Conservation (phyloP, 805 yeast genomes). For the Spathaspora gorwiae region DNA sequence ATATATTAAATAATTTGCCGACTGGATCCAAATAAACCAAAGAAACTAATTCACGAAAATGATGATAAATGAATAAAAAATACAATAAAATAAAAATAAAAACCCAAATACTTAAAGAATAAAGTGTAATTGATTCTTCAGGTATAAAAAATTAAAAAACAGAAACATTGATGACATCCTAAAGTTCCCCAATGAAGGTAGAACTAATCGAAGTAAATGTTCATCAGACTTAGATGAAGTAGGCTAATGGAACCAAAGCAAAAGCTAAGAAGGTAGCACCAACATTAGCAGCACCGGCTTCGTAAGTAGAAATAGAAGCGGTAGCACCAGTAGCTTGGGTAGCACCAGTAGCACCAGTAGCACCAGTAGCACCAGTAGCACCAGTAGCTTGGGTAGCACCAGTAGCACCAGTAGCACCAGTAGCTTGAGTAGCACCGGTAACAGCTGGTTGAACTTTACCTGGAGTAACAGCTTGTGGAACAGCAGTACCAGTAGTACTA, state of each 20-base stretch:
- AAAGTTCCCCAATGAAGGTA: background rate
- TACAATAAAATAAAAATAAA: background rate
- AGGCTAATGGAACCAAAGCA: constrained; percentile 30
- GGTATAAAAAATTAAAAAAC: background rate
- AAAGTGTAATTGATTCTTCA: background rate
- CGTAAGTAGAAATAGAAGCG: constrained; percentile 15
- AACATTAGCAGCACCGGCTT: constrained; percentile 19
- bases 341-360: constrained; percentile 5
- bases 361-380: constrained; percentile 4
- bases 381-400: constrained; percentile 4
- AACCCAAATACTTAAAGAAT: background rate
- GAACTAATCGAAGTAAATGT: too few species aligned
- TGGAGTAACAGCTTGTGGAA: constrained; percentile 2
- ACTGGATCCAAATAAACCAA: background rate
- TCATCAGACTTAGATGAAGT: constrained; percentile 24
- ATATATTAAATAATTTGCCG: too few species aligned
- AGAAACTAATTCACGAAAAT: background rate
- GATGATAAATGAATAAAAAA: background rate
- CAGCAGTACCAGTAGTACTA: constrained; percentile 6
- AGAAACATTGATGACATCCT: background rate
- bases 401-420: constrained; percentile 8
- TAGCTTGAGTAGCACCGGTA: constrained; percentile 6
- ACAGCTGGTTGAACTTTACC: constrained; percentile 5
- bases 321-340: constrained; percentile 5
- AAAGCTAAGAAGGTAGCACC: constrained; percentile 24